Evolutionary conservation across 352 stramenopile species (phyloP).

Genomic region (Pythium pyrilobum): DNA sequence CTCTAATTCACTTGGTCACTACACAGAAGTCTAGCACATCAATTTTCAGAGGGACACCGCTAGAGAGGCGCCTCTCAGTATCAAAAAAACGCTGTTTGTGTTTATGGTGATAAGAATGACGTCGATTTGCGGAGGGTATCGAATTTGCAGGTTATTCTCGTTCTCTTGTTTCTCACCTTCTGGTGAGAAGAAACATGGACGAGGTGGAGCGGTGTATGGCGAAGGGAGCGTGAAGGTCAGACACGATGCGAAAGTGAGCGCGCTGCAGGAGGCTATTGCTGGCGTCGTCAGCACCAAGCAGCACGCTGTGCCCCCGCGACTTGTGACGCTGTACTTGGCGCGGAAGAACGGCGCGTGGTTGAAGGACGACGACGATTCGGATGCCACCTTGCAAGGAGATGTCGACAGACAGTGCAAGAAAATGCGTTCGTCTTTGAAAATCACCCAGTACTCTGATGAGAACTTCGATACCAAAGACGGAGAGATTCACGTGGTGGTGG

Average conservation of each 20-base stretch:
- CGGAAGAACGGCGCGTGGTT: slow-evolving; percentile 18
- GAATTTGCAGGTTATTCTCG: background rate
- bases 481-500: slow-evolving; percentile 8
- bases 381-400: background rate
- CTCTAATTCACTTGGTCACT: too few relatives aligned
- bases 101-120: too few relatives aligned
- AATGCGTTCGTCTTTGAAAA: background rate
- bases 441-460: background rate
- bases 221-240: slow-evolving; percentile 19
- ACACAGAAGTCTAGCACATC: too few relatives aligned
- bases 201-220: slow-evolving; percentile 22
- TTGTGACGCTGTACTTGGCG: slow-evolving; percentile 21
- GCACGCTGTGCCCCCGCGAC: background rate
- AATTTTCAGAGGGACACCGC: too few relatives aligned
- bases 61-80: too few relatives aligned
- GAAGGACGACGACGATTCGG: slow-evolving; percentile 11
- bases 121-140: background rate
- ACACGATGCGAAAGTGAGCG: slow-evolving; percentile 15
- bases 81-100: too few relatives aligned
- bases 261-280: slow-evolving; percentile 20
- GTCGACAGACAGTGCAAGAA: background rate
- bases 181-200: slow-evolving; percentile 6
- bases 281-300: background rate
- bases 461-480: background rate
- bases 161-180: background rate